These are phyloP conservation scores for Citrus hindsii DNA, from an alignment of 345 rosid species.

Conservation along the genomic window DNA sequence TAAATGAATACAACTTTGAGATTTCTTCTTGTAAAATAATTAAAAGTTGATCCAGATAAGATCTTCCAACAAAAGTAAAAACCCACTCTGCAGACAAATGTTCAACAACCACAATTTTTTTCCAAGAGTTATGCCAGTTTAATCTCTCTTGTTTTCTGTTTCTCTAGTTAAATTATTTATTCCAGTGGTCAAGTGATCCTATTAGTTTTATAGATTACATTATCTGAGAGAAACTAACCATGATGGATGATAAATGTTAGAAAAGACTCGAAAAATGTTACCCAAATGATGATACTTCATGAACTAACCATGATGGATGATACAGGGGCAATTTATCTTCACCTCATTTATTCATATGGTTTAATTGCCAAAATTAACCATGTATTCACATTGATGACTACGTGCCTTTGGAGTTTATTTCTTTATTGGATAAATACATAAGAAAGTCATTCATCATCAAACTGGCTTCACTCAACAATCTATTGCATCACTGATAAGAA, in stretches of 20 bases:
- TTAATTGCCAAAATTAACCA: not conserved
- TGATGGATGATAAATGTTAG: not conserved
- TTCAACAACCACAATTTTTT: not conserved
- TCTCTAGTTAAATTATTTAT: not conserved
- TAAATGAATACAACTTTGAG: not conserved
- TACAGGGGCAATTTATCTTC: not conserved
- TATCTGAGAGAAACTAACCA: not conserved
- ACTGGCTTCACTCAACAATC: not conserved
- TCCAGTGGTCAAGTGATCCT: no score
- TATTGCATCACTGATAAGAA: not conserved
- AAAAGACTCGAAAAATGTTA: not conserved
- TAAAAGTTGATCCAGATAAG: not conserved
- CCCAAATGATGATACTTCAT: not conserved
- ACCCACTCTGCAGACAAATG: not conserved
- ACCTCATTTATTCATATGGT: not conserved
- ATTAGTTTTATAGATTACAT: no score
- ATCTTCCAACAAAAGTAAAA: not conserved
- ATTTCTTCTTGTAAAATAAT: not conserved
- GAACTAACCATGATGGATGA: not conserved
- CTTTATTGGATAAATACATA: not conserved
- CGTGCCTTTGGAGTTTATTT: not conserved
- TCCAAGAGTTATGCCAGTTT: not conserved
- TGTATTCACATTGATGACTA: not conserved
- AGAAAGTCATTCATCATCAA: not conserved
- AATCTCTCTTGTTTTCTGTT: not conserved